A percentile compares a stretch with the other conserved stretches of the same genome.
phyloP scores from a whole-genome alignment of 2,329 filamentous ascomycete genomes.

The Triangularia verruculosa region DNA sequence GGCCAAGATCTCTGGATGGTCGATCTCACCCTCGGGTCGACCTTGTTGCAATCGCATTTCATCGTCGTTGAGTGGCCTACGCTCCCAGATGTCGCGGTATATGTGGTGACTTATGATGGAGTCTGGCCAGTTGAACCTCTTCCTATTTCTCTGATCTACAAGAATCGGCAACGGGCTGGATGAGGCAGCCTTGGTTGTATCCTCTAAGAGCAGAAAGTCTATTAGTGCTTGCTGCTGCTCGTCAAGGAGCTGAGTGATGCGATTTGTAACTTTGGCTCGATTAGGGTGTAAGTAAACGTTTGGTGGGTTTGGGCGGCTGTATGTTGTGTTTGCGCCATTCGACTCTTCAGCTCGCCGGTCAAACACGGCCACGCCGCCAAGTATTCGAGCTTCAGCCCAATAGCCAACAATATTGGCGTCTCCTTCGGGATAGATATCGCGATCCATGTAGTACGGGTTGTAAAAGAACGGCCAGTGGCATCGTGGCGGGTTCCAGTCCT shows the following conservation, averaged over 20 bases:
- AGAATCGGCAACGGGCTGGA: background rate
- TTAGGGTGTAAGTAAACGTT: constrained; percentile 11
- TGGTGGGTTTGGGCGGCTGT: background rate
- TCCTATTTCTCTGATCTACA: background rate
- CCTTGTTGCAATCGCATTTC: background rate
- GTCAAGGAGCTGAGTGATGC: constrained; percentile 10
- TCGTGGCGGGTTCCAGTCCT: background rate
- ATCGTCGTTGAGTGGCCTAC: background rate
- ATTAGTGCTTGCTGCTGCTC: constrained; percentile 8
- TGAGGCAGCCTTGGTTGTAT: background rate
- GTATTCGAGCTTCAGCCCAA: constrained; percentile 14
- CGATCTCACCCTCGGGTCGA: background rate
- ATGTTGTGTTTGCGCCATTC: background rate
- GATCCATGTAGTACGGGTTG: constrained; percentile 10
- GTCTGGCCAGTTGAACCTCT: background rate
- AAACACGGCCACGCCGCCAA: constrained; percentile 14
- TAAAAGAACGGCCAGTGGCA: background rate
- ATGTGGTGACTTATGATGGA: background rate
- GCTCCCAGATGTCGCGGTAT: constrained; percentile 12
- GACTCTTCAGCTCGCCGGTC: constrained; percentile 10
- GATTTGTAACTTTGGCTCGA: background rate
- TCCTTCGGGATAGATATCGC: constrained; percentile 10
- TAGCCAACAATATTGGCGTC: constrained; percentile 16
- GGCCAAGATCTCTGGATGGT: background rate
- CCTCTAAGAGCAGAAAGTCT: constrained; percentile 7